Base-by-base conservation (phyloP, 306 rosid genomes). In the Oemleria cerasiformis region DNA sequence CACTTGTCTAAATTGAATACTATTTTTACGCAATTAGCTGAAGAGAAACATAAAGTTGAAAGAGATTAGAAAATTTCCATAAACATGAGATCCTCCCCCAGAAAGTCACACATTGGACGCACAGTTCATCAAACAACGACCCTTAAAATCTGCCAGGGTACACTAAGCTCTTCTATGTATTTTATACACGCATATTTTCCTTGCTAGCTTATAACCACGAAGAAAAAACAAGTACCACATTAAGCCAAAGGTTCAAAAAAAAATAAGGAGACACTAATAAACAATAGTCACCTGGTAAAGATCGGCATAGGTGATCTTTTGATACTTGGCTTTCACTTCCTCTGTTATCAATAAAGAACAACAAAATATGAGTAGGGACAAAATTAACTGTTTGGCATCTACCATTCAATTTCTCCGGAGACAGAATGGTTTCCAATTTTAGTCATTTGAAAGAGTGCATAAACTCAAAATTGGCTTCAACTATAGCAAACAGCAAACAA, bases 271-370 rank as follows among this genome's bases (percentile, higher is more conserved):
- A 74, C 50, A 20, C 36, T 30, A 13, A 36, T 65, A 63, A 38
- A 66, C 41, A 38, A 65, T 8, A 47, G 8, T 78, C 75, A 92
- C 98, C 95, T 92, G 98, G 83, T 85, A 90, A 23, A 92, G 80
- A 50, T 92, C 97, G 1, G 97, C 98, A 77, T 92, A 90, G 63
- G 97, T 82, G 83, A 90, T 59, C 44, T 67, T 84, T 2, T 87
- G 88, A 81, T 86, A 87, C 54, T 85, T 90, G 66, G 69, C 72
- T 86, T 90, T 92, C 84, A 90, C 97, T 69, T 83, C 86, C 72
- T 87, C 98, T 92, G 71, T 55, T 19, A 53, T 36, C 75, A 41
- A 73, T 78, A 70, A 65, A 78, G 40, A 75, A 43, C 17, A 61
- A 57, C 66, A 7, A 50, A 57, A 61, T 54, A 34, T 0, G 23